Percentiles rank a stretch among this genome's conserved stretches.
phyloP scores from a whole-genome alignment of 2,329 filamentous ascomycete genomes.

The Stachybotrys chartarum region DNA sequence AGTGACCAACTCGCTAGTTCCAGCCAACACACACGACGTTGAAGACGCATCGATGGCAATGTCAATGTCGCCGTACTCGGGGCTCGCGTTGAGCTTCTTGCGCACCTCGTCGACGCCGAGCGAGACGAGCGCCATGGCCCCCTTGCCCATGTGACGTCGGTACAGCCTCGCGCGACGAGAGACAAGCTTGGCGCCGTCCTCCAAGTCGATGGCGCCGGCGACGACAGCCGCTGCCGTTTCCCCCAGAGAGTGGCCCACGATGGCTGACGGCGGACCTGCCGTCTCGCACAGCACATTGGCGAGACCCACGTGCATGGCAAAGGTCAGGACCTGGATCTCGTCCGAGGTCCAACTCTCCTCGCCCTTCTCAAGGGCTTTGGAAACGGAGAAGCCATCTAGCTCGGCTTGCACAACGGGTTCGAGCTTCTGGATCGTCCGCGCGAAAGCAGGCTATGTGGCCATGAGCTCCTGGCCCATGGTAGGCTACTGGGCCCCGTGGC shows the following conservation, averaged over 20 bases:
- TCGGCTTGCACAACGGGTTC: slow-evolving; percentile 2
- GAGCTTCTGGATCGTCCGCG: background rate
- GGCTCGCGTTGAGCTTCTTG: background rate
- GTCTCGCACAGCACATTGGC: background rate
- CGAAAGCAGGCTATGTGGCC: background rate
- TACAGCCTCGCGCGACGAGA: background rate
- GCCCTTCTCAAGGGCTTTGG: background rate
- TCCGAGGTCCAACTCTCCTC: slow-evolving; percentile 2
- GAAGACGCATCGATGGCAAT: slow-evolving; percentile 5
- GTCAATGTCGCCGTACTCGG: slow-evolving; percentile 2
- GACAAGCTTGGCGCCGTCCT: slow-evolving; percentile 3
- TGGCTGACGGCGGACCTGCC: background rate
- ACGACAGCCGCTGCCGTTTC: slow-evolving; percentile 5
- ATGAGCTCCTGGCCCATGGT: slow-evolving; percentile 16
- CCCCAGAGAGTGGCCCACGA: slow-evolving; percentile 6
- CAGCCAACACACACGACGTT: slow-evolving; percentile 3
- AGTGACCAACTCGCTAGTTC: background rate
- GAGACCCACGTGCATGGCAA: slow-evolving; percentile 2
- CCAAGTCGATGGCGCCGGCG: slow-evolving; percentile 1
- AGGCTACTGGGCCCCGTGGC: slow-evolving; percentile 24
- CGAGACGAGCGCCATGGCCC: slow-evolving; percentile 3
- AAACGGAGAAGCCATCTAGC: background rate
- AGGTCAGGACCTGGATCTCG: slow-evolving; percentile 2
- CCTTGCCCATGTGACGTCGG: background rate
- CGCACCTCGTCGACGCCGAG: background rate